Evolutionary conservation across 176 grass and related monocot genomes (phyloP).

Genomic region (Puccinellia tenuiflora): DNA sequence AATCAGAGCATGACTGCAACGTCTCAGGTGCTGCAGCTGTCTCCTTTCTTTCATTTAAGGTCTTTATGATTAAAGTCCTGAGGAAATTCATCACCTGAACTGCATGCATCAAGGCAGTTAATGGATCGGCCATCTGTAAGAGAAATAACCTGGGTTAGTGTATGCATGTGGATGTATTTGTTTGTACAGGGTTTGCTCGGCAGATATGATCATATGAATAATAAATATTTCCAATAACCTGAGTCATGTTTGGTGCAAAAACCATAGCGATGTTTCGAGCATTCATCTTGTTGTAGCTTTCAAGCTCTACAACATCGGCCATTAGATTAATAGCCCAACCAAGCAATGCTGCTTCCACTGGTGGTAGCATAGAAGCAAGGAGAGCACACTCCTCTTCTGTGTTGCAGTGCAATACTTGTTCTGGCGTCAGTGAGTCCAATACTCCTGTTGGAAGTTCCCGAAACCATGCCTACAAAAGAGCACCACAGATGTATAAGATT

Average conservation of each 20-base stretch:
- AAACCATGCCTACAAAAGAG: slow-evolving; percentile 80
- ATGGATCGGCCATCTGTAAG: slow-evolving; percentile 90
- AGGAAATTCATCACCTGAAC: slow-evolving; percentile 99
- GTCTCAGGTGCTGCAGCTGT: background rate
- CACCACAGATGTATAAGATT: background rate
- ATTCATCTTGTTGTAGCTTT: slow-evolving; percentile 93
- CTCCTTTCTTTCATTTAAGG: slow-evolving; percentile 62
- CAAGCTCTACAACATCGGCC: slow-evolving; percentile 81
- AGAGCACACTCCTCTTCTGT: slow-evolving; percentile 69
- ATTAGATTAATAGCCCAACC: slow-evolving; percentile 89
- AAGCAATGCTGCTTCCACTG: slow-evolving; percentile 73
- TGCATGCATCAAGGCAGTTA: slow-evolving; percentile 86
- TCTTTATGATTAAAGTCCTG: slow-evolving; percentile 72
- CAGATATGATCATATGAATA: background rate
- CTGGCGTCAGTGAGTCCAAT: slow-evolving; percentile 55
- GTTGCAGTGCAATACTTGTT: slow-evolving; percentile 84
- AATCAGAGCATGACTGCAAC: slow-evolving; percentile 48
- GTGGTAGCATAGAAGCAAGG: slow-evolving; percentile 52
- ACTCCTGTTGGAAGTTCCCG: slow-evolving; percentile 81
- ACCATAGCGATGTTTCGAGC: slow-evolving; percentile 91
- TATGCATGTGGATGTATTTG: background rate
- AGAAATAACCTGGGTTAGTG: slow-evolving; percentile 20
- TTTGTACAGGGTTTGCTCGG: background rate
- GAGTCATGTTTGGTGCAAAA: slow-evolving; percentile 99
- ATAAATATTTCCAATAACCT: slow-evolving; percentile 42